Evolutionary conservation across 2,329 filamentous ascomycete species (phyloP).

Genomic region (Fusarium camptoceras): DNA sequence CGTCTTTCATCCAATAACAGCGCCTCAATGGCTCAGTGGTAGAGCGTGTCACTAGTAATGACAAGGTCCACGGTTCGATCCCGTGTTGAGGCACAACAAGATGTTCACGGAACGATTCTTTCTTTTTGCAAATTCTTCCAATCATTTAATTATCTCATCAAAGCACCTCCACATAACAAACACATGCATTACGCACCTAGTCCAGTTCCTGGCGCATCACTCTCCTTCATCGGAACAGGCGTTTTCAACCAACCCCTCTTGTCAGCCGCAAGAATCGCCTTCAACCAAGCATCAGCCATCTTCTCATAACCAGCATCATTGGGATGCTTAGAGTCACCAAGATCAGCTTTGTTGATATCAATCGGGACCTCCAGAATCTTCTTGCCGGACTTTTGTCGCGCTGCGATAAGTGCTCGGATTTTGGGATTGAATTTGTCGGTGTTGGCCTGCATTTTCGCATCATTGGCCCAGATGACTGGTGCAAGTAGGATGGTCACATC

Average conservation of each 20-base stretch:
- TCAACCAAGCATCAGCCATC: constrained; percentile 33
- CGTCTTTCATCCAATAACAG: not conserved
- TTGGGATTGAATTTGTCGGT: constrained; percentile 29
- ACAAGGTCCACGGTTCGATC: constrained; percentile 33
- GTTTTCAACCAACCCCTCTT: constrained; percentile 29
- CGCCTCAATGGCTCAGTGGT: constrained; percentile 30
- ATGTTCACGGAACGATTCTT: rapidly evolving
- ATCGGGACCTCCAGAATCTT: constrained; percentile 27
- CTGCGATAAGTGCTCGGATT: constrained; percentile 8
- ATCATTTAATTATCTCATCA: not conserved
- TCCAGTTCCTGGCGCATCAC: constrained; percentile 20
- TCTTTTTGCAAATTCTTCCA: not conserved
- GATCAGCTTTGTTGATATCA: constrained; percentile 19
- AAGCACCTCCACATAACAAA: not conserved
- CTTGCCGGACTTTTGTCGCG: constrained; percentile 3
- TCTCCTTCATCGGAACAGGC: constrained; percentile 13
- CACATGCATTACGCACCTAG: not conserved
- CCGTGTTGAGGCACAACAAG: not conserved
- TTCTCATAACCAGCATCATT: constrained; percentile 35
- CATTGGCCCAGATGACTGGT: constrained; percentile 33
- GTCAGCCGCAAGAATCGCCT: constrained; percentile 25
- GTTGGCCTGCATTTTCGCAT: constrained; percentile 26
- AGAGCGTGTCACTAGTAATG: constrained; percentile 34
- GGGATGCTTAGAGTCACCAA: constrained; percentile 28
- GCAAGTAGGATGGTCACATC: constrained; percentile 29